Conservation (phyloP, 306 rosid species). For the Arachis hypogaea region DNA sequence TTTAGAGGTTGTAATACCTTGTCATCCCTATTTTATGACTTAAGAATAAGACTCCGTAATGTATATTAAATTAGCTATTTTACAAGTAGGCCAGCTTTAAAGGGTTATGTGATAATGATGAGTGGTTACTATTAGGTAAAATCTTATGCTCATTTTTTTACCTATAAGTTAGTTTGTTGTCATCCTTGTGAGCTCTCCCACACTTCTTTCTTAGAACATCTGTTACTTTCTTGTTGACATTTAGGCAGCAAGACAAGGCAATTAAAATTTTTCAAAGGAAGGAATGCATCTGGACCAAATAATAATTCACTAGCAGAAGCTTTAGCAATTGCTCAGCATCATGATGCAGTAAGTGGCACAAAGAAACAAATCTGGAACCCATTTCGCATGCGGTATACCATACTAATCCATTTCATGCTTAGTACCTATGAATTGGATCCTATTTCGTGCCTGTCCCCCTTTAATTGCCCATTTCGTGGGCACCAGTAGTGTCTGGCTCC, state of each 20-base stretch:
- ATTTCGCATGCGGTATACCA: too few species aligned
- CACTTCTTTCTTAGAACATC: neutral
- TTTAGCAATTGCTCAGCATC: constrained; percentile 51
- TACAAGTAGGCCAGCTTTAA: constrained; percentile 86
- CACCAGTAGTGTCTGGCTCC: too few species aligned
- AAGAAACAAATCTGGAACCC: constrained; percentile 47
- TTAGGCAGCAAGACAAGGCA: constrained; percentile 76
- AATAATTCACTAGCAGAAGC: constrained; percentile 77
- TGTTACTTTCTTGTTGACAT: constrained; percentile 34
- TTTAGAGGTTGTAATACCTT: too few species aligned
- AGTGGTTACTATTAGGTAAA: constrained; percentile 78
- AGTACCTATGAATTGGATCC: too few species aligned
- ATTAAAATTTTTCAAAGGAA: constrained; percentile 69
- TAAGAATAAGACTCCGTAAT: constrained; percentile 27
- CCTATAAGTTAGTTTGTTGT: too few species aligned
- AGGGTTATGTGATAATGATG: constrained; percentile 72
- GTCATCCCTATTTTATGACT: too few species aligned
- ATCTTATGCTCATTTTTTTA: neutral
- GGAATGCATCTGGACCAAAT: constrained; percentile 61
- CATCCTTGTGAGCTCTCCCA: too few species aligned
- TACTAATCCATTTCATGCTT: too few species aligned
- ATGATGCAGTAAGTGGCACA: constrained; percentile 77
- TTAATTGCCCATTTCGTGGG: too few species aligned
- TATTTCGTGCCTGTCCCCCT: too few species aligned
- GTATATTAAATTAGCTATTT: constrained; percentile 96